phyloP scores from a whole-genome alignment of 23 red algal genomes.

The Cyanidioschyzon merolae region DNA sequence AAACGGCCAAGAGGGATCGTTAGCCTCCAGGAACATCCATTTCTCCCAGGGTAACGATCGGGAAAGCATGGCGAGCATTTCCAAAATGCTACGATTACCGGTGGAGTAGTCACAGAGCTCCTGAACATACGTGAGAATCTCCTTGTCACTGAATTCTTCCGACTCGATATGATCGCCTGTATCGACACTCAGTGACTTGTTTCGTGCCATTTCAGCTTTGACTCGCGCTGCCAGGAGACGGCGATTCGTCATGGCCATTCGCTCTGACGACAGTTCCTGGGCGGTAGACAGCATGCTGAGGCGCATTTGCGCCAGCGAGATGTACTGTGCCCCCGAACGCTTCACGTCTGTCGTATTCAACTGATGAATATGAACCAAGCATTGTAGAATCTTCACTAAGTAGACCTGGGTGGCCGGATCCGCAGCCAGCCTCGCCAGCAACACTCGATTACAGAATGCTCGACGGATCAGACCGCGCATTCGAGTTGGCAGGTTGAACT shows the following conservation, averaged over 20 bases:
- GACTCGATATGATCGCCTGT: not conserved
- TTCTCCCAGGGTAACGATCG: not conserved
- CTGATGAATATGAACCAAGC: not conserved
- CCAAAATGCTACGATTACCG: not conserved
- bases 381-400: not conserved
- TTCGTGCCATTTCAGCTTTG: not conserved
- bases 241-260: not conserved
- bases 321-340: not conserved
- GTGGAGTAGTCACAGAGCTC: not conserved
- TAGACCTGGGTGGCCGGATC: not conserved
- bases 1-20: slow-evolving; percentile 9
- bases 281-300: not conserved
- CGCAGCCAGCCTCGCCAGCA: not conserved
- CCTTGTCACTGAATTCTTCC: not conserved
- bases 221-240: not conserved
- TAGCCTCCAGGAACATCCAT: not conserved
- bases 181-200: not conserved
- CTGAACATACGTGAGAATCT: slow-evolving; percentile 4
- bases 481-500: not conserved
- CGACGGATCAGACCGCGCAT: not conserved
- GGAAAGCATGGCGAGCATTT: not conserved
- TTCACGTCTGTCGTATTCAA: not conserved
- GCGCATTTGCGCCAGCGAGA: not conserved
- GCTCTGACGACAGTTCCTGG: not conserved
- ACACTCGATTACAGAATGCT: not conserved